Conservation (phyloP, 225 moss, liverwort and hornwort genomes). For the Climacium dendroides region DNA sequence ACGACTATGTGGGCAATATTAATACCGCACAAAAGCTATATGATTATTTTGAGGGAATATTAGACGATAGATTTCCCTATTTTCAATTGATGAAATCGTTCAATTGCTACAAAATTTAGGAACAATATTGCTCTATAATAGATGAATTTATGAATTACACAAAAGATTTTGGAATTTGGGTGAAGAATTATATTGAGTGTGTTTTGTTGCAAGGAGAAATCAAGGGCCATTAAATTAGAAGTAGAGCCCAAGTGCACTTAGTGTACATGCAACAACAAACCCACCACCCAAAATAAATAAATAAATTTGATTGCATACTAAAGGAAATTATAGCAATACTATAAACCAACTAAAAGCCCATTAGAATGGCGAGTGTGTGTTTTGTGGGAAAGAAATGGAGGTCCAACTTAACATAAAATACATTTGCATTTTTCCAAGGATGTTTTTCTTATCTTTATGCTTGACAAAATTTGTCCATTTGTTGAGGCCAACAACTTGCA, state of each 20-base stretch:
- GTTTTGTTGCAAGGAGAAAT: not conserved
- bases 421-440: fast-evolving
- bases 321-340: fast-evolving
- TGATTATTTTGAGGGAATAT: not conserved
- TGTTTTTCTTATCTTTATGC: not conserved
- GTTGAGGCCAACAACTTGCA: not conserved
- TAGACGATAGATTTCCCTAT: fast-evolving
- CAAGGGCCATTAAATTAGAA: not conserved
- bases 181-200: not conserved
- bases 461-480: fast-evolving
- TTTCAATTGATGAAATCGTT: not conserved
- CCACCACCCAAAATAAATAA: no score
- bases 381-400: fast-evolving
- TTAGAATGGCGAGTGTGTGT: not conserved
- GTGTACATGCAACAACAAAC: no score
- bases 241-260: not conserved
- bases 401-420: not conserved
- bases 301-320: not conserved
- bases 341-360: fast-evolving
- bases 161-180: no score
- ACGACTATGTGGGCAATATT: no score
- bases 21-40: not conserved
- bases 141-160: no score
- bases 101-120: not conserved
- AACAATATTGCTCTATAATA: not conserved